Conservation (phyloP, 176 grass and related monocot species). For the Leersia perrieri region DNA sequence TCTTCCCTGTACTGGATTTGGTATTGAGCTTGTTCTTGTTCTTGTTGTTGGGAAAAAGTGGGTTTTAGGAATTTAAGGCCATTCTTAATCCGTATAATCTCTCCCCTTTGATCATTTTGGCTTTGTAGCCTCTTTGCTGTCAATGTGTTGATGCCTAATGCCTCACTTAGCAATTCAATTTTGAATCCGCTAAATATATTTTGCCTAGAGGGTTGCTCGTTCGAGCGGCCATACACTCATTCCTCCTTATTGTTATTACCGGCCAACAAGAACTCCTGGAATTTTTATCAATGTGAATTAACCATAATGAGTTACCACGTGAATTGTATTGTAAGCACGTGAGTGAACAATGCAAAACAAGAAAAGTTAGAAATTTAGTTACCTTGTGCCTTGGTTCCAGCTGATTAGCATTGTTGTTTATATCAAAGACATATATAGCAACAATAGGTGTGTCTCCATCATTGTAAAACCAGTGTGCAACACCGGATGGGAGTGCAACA, state of each 20-base stretch:
- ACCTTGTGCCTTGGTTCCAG: background rate
- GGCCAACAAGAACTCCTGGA: slow-evolving; percentile 41
- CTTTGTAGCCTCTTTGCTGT: slow-evolving; percentile 30
- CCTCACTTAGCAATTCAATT: background rate
- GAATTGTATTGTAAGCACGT: background rate
- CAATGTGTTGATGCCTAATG: slow-evolving; percentile 17
- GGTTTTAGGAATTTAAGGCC: background rate
- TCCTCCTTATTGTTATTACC: slow-evolving; percentile 27
- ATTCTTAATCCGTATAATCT: slow-evolving; percentile 28
- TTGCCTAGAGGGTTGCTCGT: background rate
- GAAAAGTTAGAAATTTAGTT: background rate
- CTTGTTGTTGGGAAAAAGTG: background rate
- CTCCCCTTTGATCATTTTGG: slow-evolving; percentile 24
- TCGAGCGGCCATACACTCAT: background rate
- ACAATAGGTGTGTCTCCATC: background rate
- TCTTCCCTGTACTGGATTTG: background rate
- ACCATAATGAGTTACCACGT: background rate
- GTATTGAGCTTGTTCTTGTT: slow-evolving; percentile 4
- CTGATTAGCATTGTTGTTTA: background rate
- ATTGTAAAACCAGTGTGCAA: slow-evolving; percentile 20
- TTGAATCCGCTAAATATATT: slow-evolving; percentile 41
- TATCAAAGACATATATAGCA: background rate
- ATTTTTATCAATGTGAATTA: background rate
- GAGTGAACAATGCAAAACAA: background rate
- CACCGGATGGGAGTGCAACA: background rate